These are phyloP conservation scores for Trichoderma breve DNA, from an alignment of 2,329 filamentous ascomycete genomes.

Conservation along the genomic window DNA sequence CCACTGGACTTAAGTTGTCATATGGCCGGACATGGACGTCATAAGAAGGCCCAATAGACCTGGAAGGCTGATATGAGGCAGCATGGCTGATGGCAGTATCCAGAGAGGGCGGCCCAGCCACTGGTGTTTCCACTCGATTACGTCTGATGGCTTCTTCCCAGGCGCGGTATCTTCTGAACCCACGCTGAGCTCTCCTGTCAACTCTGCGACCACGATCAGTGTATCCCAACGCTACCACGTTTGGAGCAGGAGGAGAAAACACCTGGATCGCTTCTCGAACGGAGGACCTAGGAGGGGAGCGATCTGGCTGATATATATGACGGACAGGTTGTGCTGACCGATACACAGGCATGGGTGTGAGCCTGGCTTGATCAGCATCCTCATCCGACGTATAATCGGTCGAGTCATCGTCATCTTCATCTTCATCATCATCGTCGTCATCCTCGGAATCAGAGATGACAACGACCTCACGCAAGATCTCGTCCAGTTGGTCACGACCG, in stretches of 20 bases:
- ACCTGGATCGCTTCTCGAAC: not conserved
- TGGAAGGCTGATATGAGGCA: slow-evolving; percentile 6
- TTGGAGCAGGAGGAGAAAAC: not conserved
- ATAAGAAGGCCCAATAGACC: slow-evolving; percentile 6
- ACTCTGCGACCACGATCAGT: slow-evolving; percentile 20
- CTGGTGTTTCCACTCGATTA: slow-evolving; percentile 25
- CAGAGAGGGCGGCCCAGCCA: not conserved
- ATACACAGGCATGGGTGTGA: slow-evolving; percentile 15
- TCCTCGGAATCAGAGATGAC: slow-evolving; percentile 62
- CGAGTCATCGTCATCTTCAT: slow-evolving; percentile 43
- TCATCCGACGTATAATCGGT: slow-evolving; percentile 33
- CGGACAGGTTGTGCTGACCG: not conserved
- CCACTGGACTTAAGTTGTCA: not conserved
- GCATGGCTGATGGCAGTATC: slow-evolving; percentile 8
- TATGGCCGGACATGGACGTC: slow-evolving; percentile 6
- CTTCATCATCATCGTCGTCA: slow-evolving; percentile 45
- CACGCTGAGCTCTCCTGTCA: slow-evolving; percentile 41
- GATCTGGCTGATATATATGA: not conserved
- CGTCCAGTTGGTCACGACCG: slow-evolving; percentile 64
- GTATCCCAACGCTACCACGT: slow-evolving; percentile 21
- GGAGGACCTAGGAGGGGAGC: slow-evolving; percentile 6
- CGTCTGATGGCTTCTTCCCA: slow-evolving; percentile 41
- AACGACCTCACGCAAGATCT: slow-evolving; percentile 64
- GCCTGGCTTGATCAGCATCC: slow-evolving; percentile 22
- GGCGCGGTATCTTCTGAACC: slow-evolving; percentile 49